Evolutionary conservation across 2,329 filamentous ascomycete species (phyloP), one percentile per base, ranked within the genome.

Genomic region (Neofusicoccum kwambonambiense): DNA sequence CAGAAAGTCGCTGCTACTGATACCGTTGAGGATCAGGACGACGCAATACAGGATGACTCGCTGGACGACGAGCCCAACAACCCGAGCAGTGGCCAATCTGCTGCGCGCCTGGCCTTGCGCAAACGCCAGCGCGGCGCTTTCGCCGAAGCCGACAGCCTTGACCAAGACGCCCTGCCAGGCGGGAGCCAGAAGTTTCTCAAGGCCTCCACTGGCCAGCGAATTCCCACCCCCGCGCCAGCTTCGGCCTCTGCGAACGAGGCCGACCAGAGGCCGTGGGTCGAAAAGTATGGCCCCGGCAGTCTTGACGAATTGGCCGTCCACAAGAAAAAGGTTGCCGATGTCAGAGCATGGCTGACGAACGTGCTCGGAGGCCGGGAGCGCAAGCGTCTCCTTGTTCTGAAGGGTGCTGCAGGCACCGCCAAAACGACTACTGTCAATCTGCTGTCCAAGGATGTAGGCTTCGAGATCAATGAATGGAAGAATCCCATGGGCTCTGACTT

Each of bases 291-390:
- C 2, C 94, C 94, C 0, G 72, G 76, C 2, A 90, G 86, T 69
- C 76, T 97, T 12, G 88, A 93, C 15, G 94, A 98, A 78, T 81
- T 99, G 51, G 94, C 90, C 0, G 94, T 99, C 17, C 93, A 99
- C 77, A 97, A 96, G 81, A 95, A 87, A 71, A 99, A 99, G 76
- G 91, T 98, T 5, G 80, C 87, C 2, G 93, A 98, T 78, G 93
- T 98, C 51, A 86, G 88, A 65, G 83, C 80, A 65, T 98, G 95
- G 93, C 80, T 99, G 39, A 87, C 90, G 49, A 86, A 89, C 72
- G 91, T 92, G 17, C 85, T 92, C 67, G 76, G 78, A 31, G 90
- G 91, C 49, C 78, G 74, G 51, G 75, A 77, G 63, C 77, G 76
- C 62, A 88, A 96, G 81, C 86, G 90, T 66, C 74, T 97, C 65